Evolutionary conservation across 2,329 filamentous ascomycete genomes (phyloP), one percentile per base, ranked within the genome.

Genomic region (Aureobasidium sp.): DNA sequence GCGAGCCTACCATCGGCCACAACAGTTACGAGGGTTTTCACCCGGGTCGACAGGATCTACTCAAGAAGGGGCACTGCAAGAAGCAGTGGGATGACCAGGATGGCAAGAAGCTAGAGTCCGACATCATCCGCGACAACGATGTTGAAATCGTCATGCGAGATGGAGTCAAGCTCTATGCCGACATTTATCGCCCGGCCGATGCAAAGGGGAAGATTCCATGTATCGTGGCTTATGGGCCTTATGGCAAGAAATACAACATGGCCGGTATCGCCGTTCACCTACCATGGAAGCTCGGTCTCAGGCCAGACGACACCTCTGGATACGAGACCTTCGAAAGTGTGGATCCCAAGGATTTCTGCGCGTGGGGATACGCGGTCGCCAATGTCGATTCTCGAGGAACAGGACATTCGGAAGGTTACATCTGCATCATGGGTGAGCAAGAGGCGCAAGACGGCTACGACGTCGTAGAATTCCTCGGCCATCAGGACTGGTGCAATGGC

Each of bases 371-470:
- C 56, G 71, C 71, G 0, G 68, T 74, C 41, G 64, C 74, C 51
- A 70, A 68, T 31, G 66, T 71, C 1, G 72, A 75, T 62, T 64
- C 68, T 7, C 67, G 73, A 11, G 72, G 72, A 0, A 64, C 68
- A 0, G 68, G 68, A 8, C 61, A 70, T 44, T 71, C 69, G 0
- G 75, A 77, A 53, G 75, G 75, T 0, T 20, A 49, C 12, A 70
- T 77, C 25, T 65, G 65, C 0, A 67, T 76, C 25, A 75, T 75
- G 73, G 77, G 77, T 3, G 70, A 71, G 0, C 76, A 78, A 63
- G 77, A 79, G n/a, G 76, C 70, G 11, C 72, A 78, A 59, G 78
- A 80, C 62, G 74, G 77, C 14, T 77, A 78, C 61, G 78, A 80
- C 65, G 72, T 76, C 0, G 72, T 80, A 11, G 77, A 80, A 63